A percentile compares a stretch with the other conserved stretches of the same genome.
These are phyloP conservation scores for Syzygium aqueum DNA, from an alignment of 345 rosid species.

Conservation along the genomic window DNA sequence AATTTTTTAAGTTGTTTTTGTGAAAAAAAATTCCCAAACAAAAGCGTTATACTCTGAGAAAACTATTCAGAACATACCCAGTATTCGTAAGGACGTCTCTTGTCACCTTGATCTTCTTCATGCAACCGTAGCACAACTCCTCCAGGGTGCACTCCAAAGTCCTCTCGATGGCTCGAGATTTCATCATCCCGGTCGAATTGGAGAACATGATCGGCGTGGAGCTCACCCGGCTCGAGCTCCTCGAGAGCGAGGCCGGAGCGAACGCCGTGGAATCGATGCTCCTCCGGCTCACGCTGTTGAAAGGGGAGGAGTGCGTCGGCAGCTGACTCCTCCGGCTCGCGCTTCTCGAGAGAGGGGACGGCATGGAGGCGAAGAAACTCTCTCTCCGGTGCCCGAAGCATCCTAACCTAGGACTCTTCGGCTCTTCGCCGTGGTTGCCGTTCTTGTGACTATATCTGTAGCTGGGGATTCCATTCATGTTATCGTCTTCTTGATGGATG, in stretches of 20 bases:
- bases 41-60: neutral
- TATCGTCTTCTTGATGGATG: neutral
- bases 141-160: conserved; percentile 75
- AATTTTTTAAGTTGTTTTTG: neutral
- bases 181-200: conserved; percentile 46
- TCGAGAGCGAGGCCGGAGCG: conserved; percentile 5
- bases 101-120: conserved; percentile 60
- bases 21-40: neutral
- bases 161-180: conserved; percentile 52
- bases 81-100: conserved; percentile 55
- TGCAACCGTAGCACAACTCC: conserved; percentile 73
- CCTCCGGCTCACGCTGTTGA: conserved; percentile 10
- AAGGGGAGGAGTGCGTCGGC: neutral
- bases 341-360: conserved; percentile 25
- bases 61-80: conserved; percentile 32
- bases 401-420: neutral
- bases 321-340: neutral
- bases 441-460: neutral
- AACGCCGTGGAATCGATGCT: conserved; percentile 5
- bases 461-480: neutral
- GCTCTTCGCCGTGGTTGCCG: neutral
- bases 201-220: conserved; percentile 63
- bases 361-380: neutral
- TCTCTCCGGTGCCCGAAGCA: neutral
- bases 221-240: conserved; percentile 29